These are phyloP conservation scores for Pulveroboletus sp. DNA, from an alignment of 768 basidiomycete genomes.

Conservation along the genomic window DNA sequence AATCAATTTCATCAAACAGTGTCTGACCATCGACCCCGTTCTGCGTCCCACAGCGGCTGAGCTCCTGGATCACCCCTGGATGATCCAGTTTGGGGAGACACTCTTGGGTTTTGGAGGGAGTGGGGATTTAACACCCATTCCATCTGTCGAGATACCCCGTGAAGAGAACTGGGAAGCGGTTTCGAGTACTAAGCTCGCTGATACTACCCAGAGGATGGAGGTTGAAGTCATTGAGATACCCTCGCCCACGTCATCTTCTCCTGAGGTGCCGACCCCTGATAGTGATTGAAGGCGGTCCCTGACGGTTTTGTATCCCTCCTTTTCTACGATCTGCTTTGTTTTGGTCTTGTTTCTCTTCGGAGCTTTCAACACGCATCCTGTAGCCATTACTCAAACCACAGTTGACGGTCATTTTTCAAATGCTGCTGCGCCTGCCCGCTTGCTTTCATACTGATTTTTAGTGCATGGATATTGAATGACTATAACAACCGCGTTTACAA, in stretches of 20 bases:
- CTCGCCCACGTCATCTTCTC: slow-evolving; percentile 48
- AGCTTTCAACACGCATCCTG: slow-evolving; percentile 8
- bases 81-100: slow-evolving; percentile 74
- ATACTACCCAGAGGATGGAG: slow-evolving; percentile 56
- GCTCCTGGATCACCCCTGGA: slow-evolving; percentile 87
- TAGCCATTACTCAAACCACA: slow-evolving; percentile 17
- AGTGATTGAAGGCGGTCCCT: slow-evolving; percentile 18
- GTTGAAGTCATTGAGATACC: slow-evolving; percentile 50
- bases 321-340: background rate
- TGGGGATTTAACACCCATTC: slow-evolving; percentile 49
- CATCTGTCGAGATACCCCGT: slow-evolving; percentile 42
- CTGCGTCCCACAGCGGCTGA: slow-evolving; percentile 80
- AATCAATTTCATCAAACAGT: slow-evolving; percentile 90
- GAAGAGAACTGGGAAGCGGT: slow-evolving; percentile 50
- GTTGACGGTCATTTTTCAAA: too few relatives aligned
- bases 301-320: background rate
- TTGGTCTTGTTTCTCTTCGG: background rate
- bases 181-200: slow-evolving; percentile 52
- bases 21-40: slow-evolving; percentile 83
- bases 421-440: too few relatives aligned
- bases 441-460: too few relatives aligned
- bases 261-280: slow-evolving; percentile 30
- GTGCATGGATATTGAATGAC: too few relatives aligned
- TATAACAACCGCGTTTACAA: too few relatives aligned
- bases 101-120: slow-evolving; percentile 67